A percentile compares a stretch with the other conserved stretches of the same genome.
Conservation (phyloP, 2,329 filamentous ascomycete species). For the Camillea tinctor region DNA sequence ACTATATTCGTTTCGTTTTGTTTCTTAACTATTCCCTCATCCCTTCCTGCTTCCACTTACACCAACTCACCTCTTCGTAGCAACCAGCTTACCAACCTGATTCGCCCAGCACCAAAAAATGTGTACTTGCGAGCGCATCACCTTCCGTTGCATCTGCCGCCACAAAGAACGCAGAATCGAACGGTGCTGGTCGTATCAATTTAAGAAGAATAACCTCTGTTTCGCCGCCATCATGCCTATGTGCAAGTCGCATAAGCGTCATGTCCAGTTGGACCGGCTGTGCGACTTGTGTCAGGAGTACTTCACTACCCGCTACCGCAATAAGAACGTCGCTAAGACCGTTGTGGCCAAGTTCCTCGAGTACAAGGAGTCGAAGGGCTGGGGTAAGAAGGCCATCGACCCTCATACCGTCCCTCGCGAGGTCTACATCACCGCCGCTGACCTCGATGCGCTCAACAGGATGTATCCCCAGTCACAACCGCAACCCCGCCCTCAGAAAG, state of each 20-base stretch:
- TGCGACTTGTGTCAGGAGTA: constrained; percentile 18
- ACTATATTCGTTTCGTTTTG: neutral
- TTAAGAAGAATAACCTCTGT: constrained; percentile 13
- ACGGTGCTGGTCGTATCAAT: constrained; percentile 18
- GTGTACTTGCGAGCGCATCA: constrained; percentile 21
- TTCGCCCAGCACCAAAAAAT: constrained; percentile 9
- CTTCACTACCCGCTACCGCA: constrained; percentile 20
- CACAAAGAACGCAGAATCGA: constrained; percentile 22
- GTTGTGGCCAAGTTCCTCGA: constrained; percentile 23
- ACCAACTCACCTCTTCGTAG: neutral
- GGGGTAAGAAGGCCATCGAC: constrained; percentile 14
- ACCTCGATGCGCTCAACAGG: constrained; percentile 2
- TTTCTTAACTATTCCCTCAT: constrained; percentile 6
- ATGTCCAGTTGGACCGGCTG: constrained; percentile 5
- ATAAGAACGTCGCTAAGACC: constrained; percentile 1
- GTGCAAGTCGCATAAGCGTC: constrained; percentile 8
- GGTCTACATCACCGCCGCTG: constrained; percentile 12
- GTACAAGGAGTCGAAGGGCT: constrained; percentile 23
- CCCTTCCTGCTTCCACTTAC: neutral
- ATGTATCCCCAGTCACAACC: neutral
- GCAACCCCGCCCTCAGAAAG: neutral
- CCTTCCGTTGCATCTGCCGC: constrained; percentile 20
- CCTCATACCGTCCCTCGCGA: constrained; percentile 16
- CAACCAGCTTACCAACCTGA: too few relatives aligned
- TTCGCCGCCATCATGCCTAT: constrained; percentile 8